Base-by-base conservation (phyloP, 2,329 filamentous ascomycete genomes). In the Microsporum ferrugineum region DNA sequence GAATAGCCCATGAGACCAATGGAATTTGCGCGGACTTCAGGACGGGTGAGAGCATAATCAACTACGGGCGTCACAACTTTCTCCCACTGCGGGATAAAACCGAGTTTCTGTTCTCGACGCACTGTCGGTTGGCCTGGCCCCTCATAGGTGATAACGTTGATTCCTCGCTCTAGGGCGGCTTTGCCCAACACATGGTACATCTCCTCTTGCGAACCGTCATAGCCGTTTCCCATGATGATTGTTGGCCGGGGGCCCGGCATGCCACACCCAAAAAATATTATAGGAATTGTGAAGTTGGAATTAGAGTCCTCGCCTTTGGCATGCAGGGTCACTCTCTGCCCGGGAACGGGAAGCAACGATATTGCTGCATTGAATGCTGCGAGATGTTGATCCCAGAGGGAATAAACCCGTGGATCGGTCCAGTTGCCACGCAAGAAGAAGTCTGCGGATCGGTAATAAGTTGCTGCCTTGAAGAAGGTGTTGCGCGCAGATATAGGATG, bases 81-180 rank as follows among this genome's bases (percentile, higher is more conserved):
- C 64, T 76, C 74, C 75, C 76, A 78, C 31, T 77, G 68, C 0
- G 68, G 69, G 17, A 77, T 76, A 63, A 78, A 79, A 5, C 73
- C 75, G 0, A 77, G 45, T 5, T 70, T 65, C 38, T 79, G 73
- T 0, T 72, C 60, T 2, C 77, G 70, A 8, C 75, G 71, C 2
- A 76, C 72, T 0, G 68, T 72, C 3, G 72, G 71, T 61, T 79
- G 76, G 0, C 76, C 76, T 0, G 76, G 77, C 0, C 77, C 77
- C 33, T 79, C 76, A 62, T 77, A 79, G 0, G 73, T 73, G 2
- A 78, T 68, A 36, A 71, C 68, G 58, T 79, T 78, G 63, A 68
- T 75, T 1, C 76, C 77, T 1, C 76, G 71, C 17, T 70, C 69
- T 2, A 77, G 60, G 0, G 71, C 71, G 0, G 73, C 64, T 7